Percentiles rank a stretch among this genome's conserved stretches.
phyloP scores from a whole-genome alignment of 2,329 filamentous ascomycete species.

The Pezicula neosporulosa region DNA sequence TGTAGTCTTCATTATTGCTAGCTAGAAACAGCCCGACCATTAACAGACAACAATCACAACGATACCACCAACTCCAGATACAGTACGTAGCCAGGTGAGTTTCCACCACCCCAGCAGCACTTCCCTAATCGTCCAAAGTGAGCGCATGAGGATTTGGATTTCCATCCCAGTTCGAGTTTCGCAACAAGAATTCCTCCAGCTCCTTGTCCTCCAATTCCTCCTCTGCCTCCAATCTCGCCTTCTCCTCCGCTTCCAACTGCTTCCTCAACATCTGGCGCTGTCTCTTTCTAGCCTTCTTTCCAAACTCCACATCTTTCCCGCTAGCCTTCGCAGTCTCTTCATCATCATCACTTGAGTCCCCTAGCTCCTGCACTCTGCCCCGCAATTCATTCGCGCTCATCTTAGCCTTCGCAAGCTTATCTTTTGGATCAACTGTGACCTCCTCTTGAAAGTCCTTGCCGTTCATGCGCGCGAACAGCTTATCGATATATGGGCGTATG shows the following conservation, averaged over 20 bases:
- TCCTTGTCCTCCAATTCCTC: conserved; percentile 72
- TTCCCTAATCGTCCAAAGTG: background rate
- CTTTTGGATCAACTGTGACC: conserved; percentile 57
- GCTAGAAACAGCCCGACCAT: too few species aligned
- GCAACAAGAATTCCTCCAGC: conserved; percentile 65
- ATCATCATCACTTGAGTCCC: conserved; percentile 49
- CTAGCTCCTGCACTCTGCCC: conserved; percentile 41
- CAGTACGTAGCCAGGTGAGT: background rate
- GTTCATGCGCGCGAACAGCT: conserved; percentile 59
- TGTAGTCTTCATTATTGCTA: too few species aligned
- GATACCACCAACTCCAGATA: background rate
- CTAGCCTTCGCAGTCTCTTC: conserved; percentile 34
- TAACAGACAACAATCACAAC: too few species aligned
- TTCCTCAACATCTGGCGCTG: conserved; percentile 66
- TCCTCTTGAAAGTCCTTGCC: conserved; percentile 56
- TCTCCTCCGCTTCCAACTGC: conserved; percentile 59
- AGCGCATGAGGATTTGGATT: background rate
- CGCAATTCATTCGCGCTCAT: conserved; percentile 64
- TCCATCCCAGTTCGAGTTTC: conserved; percentile 1
- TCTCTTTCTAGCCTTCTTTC: conserved; percentile 65
- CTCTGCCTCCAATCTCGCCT: conserved; percentile 46
- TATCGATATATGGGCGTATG: conserved; percentile 70
- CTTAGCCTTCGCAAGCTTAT: conserved; percentile 40
- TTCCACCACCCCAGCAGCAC: background rate
- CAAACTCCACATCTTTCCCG: conserved; percentile 46